Conservation (phyloP, 2,329 filamentous ascomycete species). For the Trichoderma brevicompactum region DNA sequence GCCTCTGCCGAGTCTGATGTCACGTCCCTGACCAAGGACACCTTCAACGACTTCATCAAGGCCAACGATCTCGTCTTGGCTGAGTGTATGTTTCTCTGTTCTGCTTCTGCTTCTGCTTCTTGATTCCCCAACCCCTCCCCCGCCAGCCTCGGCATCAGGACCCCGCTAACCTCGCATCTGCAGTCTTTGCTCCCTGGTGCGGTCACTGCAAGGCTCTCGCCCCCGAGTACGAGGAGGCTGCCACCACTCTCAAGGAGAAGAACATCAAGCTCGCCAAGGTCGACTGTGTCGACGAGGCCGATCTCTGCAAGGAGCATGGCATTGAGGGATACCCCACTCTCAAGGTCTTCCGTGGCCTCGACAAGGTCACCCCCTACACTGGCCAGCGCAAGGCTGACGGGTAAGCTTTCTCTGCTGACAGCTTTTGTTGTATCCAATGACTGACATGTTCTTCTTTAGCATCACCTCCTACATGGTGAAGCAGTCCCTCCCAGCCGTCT, state of each 20-base stretch:
- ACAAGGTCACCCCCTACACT: slow-evolving; percentile 77
- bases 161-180: slow-evolving; percentile 42
- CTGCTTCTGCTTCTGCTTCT: background rate
- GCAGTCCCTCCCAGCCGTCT: slow-evolving; percentile 93
- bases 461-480: slow-evolving; percentile 94
- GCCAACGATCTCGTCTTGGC: slow-evolving; percentile 87
- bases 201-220: slow-evolving; percentile 99
- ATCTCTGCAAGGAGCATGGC: slow-evolving; percentile 86
- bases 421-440: background rate
- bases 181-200: slow-evolving; percentile 95
- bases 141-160: background rate
- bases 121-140: background rate
- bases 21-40: slow-evolving; percentile 79
- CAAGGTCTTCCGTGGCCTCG: slow-evolving; percentile 94
- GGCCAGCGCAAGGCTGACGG: slow-evolving; percentile 86
- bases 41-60: slow-evolving; percentile 84
- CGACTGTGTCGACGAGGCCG: slow-evolving; percentile 93
- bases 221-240: slow-evolving; percentile 87
- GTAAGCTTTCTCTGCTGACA: slow-evolving; percentile 50
- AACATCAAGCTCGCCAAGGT: slow-evolving; percentile 83
- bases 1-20: slow-evolving; percentile 80
- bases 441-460: slow-evolving; percentile 44
- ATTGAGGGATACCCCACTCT: slow-evolving; percentile 98
- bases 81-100: slow-evolving; percentile 72
- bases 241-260: slow-evolving; percentile 84